Base-by-base conservation (phyloP, 495 filamentous ascomycete genomes). In the Neurospora sp. region DNA sequence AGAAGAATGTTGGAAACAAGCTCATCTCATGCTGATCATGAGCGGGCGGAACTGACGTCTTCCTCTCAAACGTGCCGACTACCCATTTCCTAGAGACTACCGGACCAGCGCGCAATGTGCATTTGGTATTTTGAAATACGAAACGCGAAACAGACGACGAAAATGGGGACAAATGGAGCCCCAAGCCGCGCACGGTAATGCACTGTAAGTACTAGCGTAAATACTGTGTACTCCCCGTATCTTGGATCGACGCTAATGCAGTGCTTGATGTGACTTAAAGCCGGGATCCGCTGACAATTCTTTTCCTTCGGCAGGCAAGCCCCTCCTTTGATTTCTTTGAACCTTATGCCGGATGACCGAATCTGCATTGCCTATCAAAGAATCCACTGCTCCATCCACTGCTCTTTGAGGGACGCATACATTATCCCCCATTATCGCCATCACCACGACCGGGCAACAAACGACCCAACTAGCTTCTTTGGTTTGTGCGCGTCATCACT, bases 231-330 rank as follows among this genome's bases (percentile, higher is more conserved):
- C 43, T 28, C 34, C 71, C 42, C 40, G 37, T 74, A 42, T 24
- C 69, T 38, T 17, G 28, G 76, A 77, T 77, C 76, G 76, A 54
- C 76, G 74, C 76, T 77, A 77, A 76, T 73, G 76, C 76, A 73
- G 28, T 19, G 28, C 28, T 36, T 21, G 39, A 71, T 74, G 62
- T 73, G 73, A 45, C 69, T 48, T 71, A 24, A 28, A 34, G 54
- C 54, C 36, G 48, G 39, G 24, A 38, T 37, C 31, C 62, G 28
- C 38, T 70, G 37, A 70, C 69, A 70, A 38, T 70, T 31, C 34
- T 42, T 62, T 62, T 62, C 28, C 28, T 34, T 62, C 28, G 28
- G 38, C 42, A 28, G 24, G 39, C 37, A 28, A 31, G 39, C 70
- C 70, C 70, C 37, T 42, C 42, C 5, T 62, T 62, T 28, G 24